A percentile compares a stretch with the other conserved stretches of the same genome.
These are phyloP conservation scores for Yarrowia yakushimensis DNA, from an alignment of 805 yeast species.

Conservation along the genomic window DNA sequence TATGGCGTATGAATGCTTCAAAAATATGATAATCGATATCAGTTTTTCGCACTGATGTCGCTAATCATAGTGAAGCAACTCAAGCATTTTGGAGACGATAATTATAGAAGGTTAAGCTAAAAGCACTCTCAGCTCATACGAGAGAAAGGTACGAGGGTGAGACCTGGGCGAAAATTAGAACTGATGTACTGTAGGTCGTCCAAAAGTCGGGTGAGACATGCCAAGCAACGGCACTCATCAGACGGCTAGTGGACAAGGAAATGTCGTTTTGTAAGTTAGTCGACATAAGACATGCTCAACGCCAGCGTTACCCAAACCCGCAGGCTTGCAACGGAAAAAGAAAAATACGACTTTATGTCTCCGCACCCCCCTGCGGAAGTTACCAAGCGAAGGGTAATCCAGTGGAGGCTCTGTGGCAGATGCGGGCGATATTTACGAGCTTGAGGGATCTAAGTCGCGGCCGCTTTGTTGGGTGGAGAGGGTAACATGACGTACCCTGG, in stretches of 20 bases:
- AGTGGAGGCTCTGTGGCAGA: background rate
- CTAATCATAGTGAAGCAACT: no score
- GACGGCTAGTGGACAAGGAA: constrained; percentile 1
- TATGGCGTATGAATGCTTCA: no score
- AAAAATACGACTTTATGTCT: background rate
- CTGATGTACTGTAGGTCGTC: no score
- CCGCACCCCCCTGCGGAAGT: background rate
- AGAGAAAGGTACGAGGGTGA: no score
- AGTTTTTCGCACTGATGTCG: no score
- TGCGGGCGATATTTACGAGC: background rate
- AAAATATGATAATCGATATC: no score
- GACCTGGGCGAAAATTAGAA: no score
- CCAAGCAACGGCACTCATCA: background rate
- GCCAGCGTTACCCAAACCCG: background rate
- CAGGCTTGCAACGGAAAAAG: background rate
- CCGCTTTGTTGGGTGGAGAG: background rate
- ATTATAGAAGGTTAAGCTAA: no score
- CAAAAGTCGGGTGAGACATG: background rate
- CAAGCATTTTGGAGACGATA: no score
- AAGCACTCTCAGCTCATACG: no score
- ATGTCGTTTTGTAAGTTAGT: background rate
- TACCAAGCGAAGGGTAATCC: background rate
- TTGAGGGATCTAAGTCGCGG: background rate
- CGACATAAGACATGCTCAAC: background rate
- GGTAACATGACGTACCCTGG: background rate